Evolutionary conservation across 83 land plant species (phyloP), one percentile per base, ranked within the genome.

Genomic region (Picea abies): DNA sequence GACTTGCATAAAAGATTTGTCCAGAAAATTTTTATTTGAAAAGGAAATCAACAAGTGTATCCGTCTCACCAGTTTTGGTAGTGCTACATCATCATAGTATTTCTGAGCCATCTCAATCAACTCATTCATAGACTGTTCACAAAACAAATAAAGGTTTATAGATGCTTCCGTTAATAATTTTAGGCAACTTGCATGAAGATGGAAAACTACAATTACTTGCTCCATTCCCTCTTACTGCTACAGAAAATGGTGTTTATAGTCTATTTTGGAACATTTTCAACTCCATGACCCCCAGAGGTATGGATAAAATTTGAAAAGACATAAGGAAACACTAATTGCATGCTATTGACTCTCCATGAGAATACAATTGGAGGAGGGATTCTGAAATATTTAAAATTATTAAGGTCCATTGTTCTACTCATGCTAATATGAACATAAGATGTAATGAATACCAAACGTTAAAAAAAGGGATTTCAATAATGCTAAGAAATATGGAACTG

Each of bases 31-130:
- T 76, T 76, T 26, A 58, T 16, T 79, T 60, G 41, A 23, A 60
- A 79, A 61, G 20, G 22, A 16, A 19, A 79, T 79, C 19, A 58
- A 61, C 9, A 11, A 52, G 0, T 60, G 61, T 17, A 23, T 70
- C 29, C 17, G n/a, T 56, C 63, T 79, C 83, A 97, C 99, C 96
- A 97, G 88, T 86, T 97, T 97, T 69, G 99, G 97, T n/a, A 97
- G 91, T 2, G 99, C 99, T 70, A 95, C 91, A 69, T 97, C 99
- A 78, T 89, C 94, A 83, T 94, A 97, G 78, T 92, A 95, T 49
- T 88, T 88, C 22, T 94, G 91, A n/a, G 94, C 95, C 89, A 94
- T 92, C 66, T 91, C 93, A 77, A 88, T 86, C 60, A 97, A 92
- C 87, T 95, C 99, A n/a, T 85, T 88, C 64, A 89, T 68, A 19